Conservation (phyloP, 2,329 filamentous ascomycete species). For the Monilinia aucupariae region DNA sequence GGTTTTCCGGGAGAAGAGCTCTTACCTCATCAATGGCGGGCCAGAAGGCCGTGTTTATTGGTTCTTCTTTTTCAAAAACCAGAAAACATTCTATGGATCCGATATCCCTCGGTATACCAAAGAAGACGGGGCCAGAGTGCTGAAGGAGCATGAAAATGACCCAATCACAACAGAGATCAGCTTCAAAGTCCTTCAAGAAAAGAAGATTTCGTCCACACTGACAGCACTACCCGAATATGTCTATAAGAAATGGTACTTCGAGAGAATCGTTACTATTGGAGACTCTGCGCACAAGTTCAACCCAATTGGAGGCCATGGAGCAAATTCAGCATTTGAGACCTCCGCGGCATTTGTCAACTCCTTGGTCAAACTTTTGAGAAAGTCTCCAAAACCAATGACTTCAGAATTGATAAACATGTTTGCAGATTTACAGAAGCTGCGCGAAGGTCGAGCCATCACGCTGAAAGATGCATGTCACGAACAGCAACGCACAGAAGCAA, state of each 20-base stretch:
- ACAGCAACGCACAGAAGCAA: constrained; percentile 3
- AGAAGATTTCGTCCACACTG: constrained; percentile 13
- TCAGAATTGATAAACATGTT: background rate
- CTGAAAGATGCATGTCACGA: constrained; percentile 5
- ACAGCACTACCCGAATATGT: constrained; percentile 26
- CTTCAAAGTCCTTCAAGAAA: constrained; percentile 22
- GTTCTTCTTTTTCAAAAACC: constrained; percentile 23
- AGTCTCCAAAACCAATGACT: background rate
- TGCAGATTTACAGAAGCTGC: background rate
- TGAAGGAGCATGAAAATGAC: constrained; percentile 16
- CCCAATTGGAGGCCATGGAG: constrained; percentile 8
- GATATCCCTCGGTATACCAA: constrained; percentile 23
- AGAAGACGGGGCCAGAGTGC: constrained; percentile 18
- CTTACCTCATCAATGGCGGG: constrained; percentile 20
- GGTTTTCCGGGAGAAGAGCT: constrained; percentile 17
- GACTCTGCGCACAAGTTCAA: constrained; percentile 20
- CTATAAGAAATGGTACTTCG: constrained; percentile 39
- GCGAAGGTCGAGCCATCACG: background rate
- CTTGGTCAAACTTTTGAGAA: background rate
- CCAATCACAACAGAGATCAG: constrained; percentile 14
- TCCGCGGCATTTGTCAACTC: constrained; percentile 1
- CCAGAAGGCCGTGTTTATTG: constrained; percentile 17
- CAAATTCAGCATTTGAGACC: background rate
- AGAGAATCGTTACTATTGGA: constrained; percentile 34
- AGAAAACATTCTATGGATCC: constrained; percentile 16